Percentiles rank a stretch among this genome's conserved stretches.
These are phyloP conservation scores for Cystobasidium tubakii DNA, from an alignment of 768 basidiomycete genomes.

Conservation along the genomic window DNA sequence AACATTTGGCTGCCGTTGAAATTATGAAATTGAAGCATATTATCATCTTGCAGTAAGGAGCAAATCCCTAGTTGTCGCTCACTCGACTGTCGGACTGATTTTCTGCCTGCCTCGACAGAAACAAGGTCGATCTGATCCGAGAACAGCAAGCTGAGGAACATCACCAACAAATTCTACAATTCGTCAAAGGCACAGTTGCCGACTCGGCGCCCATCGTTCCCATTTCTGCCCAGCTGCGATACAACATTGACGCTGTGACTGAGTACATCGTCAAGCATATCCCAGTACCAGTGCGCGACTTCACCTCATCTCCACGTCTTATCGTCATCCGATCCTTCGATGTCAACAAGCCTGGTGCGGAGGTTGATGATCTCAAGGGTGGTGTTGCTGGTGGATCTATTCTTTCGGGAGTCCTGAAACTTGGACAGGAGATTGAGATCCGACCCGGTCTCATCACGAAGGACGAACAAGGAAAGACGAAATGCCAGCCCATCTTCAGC, in stretches of 20 bases:
- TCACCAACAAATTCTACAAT: slow-evolving; percentile 87
- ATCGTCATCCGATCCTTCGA: slow-evolving; percentile 99
- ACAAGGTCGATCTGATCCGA: slow-evolving; percentile 97
- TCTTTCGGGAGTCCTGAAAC: slow-evolving; percentile 77
- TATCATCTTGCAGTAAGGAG: slow-evolving; percentile 72
- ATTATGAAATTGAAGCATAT: slow-evolving; percentile 99
- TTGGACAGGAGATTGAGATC: slow-evolving; percentile 93
- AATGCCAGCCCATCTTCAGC: slow-evolving; percentile 89
- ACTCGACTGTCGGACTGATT: neutral
- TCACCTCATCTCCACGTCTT: slow-evolving; percentile 79
- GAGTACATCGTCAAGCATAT: slow-evolving; percentile 97
- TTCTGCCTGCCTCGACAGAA: slow-evolving; percentile 48
- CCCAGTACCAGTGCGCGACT: slow-evolving; percentile 88
- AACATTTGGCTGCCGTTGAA: slow-evolving; percentile 96
- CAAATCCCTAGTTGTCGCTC: neutral
- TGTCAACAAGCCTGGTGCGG: slow-evolving; percentile 97
- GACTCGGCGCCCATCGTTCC: slow-evolving; percentile 96
- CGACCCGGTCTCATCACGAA: slow-evolving; percentile 95
- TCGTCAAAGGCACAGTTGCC: slow-evolving; percentile 96
- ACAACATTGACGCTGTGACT: slow-evolving; percentile 98
- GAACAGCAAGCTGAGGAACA: slow-evolving; percentile 90
- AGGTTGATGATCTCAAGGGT: slow-evolving; percentile 93
- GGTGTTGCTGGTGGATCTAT: slow-evolving; percentile 98
- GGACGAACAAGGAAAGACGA: slow-evolving; percentile 78
- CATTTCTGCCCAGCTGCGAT: slow-evolving; percentile 95